Conservation (phyloP, 2,329 filamentous ascomycete species). For the Magnaporthiopsis rhizophila region DNA sequence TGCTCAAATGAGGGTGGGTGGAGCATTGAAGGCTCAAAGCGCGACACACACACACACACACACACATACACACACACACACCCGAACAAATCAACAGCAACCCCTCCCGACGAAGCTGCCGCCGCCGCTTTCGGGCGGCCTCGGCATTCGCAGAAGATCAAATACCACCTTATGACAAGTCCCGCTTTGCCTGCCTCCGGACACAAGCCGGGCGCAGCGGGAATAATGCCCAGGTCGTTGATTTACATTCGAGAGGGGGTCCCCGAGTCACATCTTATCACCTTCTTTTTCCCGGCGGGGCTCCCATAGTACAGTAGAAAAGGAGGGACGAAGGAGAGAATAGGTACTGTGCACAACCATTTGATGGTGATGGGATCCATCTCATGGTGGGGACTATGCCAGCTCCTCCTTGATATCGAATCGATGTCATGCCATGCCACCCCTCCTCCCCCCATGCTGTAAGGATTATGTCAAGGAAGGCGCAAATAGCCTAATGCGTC, state of each 20-base stretch:
- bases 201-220: not conserved
- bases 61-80: too few species aligned
- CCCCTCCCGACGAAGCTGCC: not conserved
- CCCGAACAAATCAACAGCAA: not conserved
- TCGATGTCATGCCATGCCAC: too few species aligned
- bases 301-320: not conserved
- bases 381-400: not conserved
- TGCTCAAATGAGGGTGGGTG: not conserved
- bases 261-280: not conserved
- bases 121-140: not conserved
- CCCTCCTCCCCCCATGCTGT: too few species aligned
- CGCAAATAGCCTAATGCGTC: not conserved
- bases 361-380: not conserved
- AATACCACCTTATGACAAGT: not conserved
- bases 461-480: not conserved
- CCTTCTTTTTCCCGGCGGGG: not conserved
- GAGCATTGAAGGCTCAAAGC: not conserved
- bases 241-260: not conserved
- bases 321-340: not conserved
- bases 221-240: not conserved
- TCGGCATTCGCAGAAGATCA: not conserved
- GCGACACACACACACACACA: not conserved
- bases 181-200: too few species aligned
- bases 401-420: too few species aligned
- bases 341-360: too few species aligned